Percentiles rank a stretch among this genome's conserved stretches.
Evolutionary conservation across 345 rosid species (phyloP).

Genomic region (Salix suchowensis): DNA sequence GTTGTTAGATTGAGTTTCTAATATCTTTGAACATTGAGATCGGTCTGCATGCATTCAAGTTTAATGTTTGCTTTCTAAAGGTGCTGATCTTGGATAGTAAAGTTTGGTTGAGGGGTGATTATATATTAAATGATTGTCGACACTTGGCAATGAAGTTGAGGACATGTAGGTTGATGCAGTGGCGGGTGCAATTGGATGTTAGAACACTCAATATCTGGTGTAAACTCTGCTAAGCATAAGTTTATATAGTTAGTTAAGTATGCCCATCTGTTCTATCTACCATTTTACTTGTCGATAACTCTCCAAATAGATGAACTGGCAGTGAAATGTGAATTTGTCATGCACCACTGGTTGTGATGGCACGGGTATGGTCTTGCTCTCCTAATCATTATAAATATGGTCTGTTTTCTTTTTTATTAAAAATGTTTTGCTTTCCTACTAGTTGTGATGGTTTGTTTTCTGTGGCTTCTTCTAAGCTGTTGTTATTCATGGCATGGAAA

Average conservation of each 20-base stretch:
- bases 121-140: background rate
- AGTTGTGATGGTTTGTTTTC: background rate
- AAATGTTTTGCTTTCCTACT: background rate
- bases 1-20: background rate
- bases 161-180: background rate
- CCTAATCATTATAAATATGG: background rate
- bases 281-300: background rate
- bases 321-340: background rate
- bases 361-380: background rate
- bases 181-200: background rate
- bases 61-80: background rate
- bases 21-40: background rate
- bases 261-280: background rate
- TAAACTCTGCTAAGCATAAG: background rate
- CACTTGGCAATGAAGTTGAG: background rate
- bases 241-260: background rate
- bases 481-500: background rate
- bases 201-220: background rate
- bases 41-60: background rate
- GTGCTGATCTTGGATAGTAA: background rate
- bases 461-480: background rate
- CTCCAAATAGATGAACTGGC: background rate
- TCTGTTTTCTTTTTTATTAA: background rate
- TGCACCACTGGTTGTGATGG: background rate
- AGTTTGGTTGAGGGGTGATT: background rate